Evolutionary conservation across 495 filamentous ascomycete genomes (phyloP), one percentile per base, ranked within the genome.

Genomic region (Platismatia glauca): DNA sequence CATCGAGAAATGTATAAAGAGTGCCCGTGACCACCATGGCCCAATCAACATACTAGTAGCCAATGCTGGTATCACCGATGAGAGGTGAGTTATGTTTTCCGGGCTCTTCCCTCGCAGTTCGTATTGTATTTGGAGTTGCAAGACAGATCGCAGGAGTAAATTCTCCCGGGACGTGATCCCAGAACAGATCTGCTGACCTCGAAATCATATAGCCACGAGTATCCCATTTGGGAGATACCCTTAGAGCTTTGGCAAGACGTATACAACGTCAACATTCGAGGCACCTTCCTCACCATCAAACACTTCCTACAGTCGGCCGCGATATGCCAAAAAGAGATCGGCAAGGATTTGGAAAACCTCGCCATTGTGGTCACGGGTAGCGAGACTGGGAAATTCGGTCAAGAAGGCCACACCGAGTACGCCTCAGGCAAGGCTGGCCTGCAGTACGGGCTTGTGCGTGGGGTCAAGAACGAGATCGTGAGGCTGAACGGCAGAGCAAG

Each of bases 271-370:
- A 83, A 82, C 61, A 70, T 78, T 18, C 78, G 78, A 22, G 80
- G 79, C 9, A 81, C 80, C 8, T 84, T 82, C 66, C 72, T 85
- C 0, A 79, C 79, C 31, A 81, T 84, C 66, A 85, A 85, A 62
- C 77, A 82, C 60, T 84, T 83, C 71, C 72, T 85, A 12, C 72
- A 71, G 27, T 58, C 70, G 5, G 77, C 78, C 3, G 67, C 73
- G 13, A 55, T 67, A 4, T 55, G 63, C 24, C 79, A 82, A 65
- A 63, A 68, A 22, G 58, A 67, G 8, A 65, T 64, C 0, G 72
- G 69, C 6, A 65, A 62, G n/a, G 75, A 80, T 67, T 58, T 83
- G 7, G 70, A 74, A 7, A 82, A 80, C 56, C 73, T 82, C 0
- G 75, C 80, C 6, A 79, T 84, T 57, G 81, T 84, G 7, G 71